Conservation (phyloP, 108 stramenopile species). For the Chaetoceros muelleri region DNA sequence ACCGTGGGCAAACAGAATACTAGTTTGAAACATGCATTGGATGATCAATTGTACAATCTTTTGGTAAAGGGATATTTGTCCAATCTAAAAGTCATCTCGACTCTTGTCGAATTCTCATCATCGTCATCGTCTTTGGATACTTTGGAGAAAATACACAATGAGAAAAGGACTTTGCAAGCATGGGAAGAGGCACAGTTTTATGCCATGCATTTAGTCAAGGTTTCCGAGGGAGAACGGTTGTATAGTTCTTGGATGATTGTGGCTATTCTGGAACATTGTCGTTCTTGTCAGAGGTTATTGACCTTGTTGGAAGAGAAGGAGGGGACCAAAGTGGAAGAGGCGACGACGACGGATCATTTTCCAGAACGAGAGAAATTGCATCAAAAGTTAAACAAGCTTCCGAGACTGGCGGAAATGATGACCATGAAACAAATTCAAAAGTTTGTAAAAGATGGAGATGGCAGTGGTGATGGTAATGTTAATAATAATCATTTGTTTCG, state of each 20-base stretch:
- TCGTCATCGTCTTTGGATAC: not conserved
- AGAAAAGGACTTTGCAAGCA: not conserved
- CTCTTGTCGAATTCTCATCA: not conserved
- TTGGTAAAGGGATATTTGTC: not conserved
- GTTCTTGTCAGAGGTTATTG: slow-evolving; percentile 8
- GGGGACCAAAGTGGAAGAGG: not conserved
- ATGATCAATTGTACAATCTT: not conserved
- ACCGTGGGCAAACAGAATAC: slow-evolving; percentile 7
- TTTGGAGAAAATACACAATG: not conserved
- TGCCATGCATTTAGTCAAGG: slow-evolving; percentile 10
- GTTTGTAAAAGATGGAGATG: no score
- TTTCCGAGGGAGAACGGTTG: slow-evolving; percentile 6
- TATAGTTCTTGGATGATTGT: slow-evolving; percentile 21
- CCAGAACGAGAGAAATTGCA: slow-evolving; percentile 3
- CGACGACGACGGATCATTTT: slow-evolving; percentile 1
- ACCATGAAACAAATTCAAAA: not conserved
- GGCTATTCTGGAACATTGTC: slow-evolving; percentile 17
- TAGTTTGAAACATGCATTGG: not conserved
- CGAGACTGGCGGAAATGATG: not conserved
- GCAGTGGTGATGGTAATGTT: not conserved
- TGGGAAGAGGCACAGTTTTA: not conserved
- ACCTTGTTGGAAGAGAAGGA: slow-evolving; percentile 1
- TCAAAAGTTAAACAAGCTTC: not conserved
- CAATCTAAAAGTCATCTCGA: not conserved
- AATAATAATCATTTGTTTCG: no score